Percentiles rank a stretch among this genome's conserved stretches.
These are phyloP conservation scores for Ensete glaucum DNA, from an alignment of 176 grass and related monocot genomes.

Conservation along the genomic window DNA sequence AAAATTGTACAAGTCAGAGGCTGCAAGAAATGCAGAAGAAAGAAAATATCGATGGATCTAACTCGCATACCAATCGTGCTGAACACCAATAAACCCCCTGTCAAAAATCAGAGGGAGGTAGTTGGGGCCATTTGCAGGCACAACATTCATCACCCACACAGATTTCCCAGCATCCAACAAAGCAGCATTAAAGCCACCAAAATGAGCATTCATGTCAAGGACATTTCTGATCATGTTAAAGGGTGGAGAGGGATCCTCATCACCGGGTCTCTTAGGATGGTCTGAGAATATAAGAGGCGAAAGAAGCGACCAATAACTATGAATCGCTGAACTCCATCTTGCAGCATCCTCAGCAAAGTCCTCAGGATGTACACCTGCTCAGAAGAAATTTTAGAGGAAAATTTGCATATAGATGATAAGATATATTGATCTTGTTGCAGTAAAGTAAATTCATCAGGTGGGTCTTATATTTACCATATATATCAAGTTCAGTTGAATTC, in stretches of 20 bases:
- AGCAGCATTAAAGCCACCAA: constrained; percentile 95
- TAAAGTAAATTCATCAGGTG: neutral
- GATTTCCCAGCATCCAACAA: constrained; percentile 81
- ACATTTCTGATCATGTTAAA: constrained; percentile 99
- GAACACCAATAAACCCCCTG: constrained; percentile 83
- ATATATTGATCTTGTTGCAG: neutral
- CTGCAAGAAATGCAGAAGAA: neutral
- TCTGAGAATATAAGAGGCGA: constrained; percentile 98
- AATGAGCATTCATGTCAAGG: constrained; percentile 92
- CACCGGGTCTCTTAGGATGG: constrained; percentile 97
- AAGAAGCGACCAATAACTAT: constrained; percentile 92
- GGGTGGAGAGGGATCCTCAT: constrained; percentile 93
- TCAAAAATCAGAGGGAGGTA: constrained; percentile 85
- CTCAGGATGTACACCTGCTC: constrained; percentile 57
- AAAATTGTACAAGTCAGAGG: neutral
- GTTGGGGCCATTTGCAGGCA: constrained; percentile 60
- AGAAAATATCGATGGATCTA: neutral
- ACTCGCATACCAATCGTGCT: constrained; percentile 77
- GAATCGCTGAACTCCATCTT: constrained; percentile 65
- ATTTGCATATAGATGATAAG: neutral
- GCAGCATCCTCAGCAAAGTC: constrained; percentile 65
- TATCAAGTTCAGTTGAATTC: constrained; percentile 79
- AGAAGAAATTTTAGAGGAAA: constrained; percentile 11
- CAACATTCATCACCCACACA: constrained; percentile 98
- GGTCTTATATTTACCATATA: constrained; percentile 47